Evolutionary conservation across 768 basidiomycete species (phyloP), one percentile per base, ranked within the genome.

Genomic region (Leccinum longicurvipes): DNA sequence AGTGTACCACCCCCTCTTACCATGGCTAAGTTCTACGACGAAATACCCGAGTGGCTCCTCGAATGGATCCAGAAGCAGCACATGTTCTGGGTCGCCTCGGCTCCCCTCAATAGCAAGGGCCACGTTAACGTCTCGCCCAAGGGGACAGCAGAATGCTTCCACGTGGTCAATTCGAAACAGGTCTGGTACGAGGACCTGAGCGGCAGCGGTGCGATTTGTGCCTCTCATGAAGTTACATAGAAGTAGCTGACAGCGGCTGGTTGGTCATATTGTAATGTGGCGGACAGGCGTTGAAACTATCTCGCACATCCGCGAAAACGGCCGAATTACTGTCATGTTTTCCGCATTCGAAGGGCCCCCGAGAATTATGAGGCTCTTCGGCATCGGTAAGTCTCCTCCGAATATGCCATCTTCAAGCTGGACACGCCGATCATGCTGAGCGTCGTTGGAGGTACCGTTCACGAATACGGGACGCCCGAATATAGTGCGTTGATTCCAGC

Each of bases 111-210:
- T 11, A 60, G 63, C 2, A 74, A 79, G 6, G 86, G 84, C 0
- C 82, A 84, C 57, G 72, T 89, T 51, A 88, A 89, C 58, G 67
- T 89, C 17, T 87, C 85, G 1, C 85, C 87, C 0, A 87, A 89
- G 67, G 83, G 84, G 36, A 74, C 82, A 39, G 73, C 77, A 60
- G 82, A 82, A n/a, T 81, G 77, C 3, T 85, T 89, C 64, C 84
- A 84, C 57, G 67, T 87, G 56, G 75, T 78, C 17, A 74, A 83
- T 54, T 67, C 77, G 9, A 79, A 79, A 74, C 42, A 73, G 68
- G 82, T 85, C 2, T 89, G 87, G 87, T 89, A 89, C 58, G 85
- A 89, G 63, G 87, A 89, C 65, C 73, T 87, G 44, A 83, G 81
- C 15, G 87, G 87, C 9, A 83, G 84, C 57, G 86, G 86, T 85